phyloP scores from a whole-genome alignment of 2,329 filamentous ascomycete genomes.

The Scytalidium lignicola region DNA sequence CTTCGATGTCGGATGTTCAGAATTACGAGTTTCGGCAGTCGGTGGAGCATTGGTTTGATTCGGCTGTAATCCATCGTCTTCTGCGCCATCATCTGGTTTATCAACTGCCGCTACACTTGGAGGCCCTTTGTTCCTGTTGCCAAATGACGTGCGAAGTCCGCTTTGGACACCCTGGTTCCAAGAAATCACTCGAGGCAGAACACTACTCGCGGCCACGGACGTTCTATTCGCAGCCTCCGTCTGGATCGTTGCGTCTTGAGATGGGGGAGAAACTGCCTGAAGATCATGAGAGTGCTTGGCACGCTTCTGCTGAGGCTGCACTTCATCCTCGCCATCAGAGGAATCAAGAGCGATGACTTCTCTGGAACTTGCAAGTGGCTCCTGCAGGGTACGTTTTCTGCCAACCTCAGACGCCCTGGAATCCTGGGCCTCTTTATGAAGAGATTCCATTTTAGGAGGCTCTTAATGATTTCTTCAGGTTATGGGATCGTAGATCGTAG shows the following conservation, averaged over 20 bases:
- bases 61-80: no score
- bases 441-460: conserved; percentile 11
- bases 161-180: conserved; percentile 39
- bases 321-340: conserved; percentile 15
- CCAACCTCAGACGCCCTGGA: conserved; percentile 41
- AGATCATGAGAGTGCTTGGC: conserved; percentile 9
- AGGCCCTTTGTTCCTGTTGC: conserved; percentile 10
- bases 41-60: neutral
- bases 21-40: neutral
- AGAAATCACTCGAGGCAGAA: conserved; percentile 26
- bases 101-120: neutral
- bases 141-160: conserved; percentile 36
- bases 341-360: conserved; percentile 11
- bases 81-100: neutral
- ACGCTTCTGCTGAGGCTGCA: conserved; percentile 9
- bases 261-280: conserved; percentile 11
- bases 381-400: conserved; percentile 26
- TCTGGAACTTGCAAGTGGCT: conserved; percentile 1
- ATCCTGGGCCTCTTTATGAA: conserved; percentile 33
- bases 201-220: neutral
- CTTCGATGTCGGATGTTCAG: neutral
- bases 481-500: neutral
- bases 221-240: neutral
- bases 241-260: conserved; percentile 9
- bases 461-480: neutral